Conservation (phyloP, 805 yeast species). For the Wilhelminamyces savonicus region DNA sequence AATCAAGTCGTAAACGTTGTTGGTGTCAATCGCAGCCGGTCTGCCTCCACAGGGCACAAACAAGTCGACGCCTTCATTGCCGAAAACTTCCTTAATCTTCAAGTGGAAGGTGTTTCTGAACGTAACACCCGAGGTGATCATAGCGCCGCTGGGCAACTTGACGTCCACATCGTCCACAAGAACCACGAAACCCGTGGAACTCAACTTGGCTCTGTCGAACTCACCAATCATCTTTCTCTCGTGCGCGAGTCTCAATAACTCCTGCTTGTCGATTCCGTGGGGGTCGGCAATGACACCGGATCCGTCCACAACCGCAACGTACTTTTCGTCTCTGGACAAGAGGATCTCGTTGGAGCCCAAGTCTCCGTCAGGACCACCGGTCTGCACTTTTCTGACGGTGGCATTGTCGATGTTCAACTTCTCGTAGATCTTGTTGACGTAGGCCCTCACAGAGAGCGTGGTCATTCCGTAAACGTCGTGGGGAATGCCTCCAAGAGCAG, state of each 20-base stretch:
- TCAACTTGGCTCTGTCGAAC: slow-evolving; percentile 62
- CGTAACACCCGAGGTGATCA: slow-evolving; percentile 75
- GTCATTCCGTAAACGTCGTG: slow-evolving; percentile 99
- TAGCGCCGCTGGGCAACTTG: slow-evolving; percentile 67
- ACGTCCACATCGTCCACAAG: slow-evolving; percentile 81
- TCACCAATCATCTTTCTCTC: slow-evolving; percentile 67
- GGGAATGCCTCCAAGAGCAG: slow-evolving; percentile 92
- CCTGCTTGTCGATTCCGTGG: slow-evolving; percentile 75
- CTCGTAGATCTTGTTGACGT: slow-evolving; percentile 80
- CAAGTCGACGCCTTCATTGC: slow-evolving; percentile 58
- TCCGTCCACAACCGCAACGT: slow-evolving; percentile 90
- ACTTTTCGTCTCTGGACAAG: slow-evolving; percentile 74
- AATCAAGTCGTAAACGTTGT: slow-evolving; percentile 67
- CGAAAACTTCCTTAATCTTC: slow-evolving; percentile 56
- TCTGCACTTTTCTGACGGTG: slow-evolving; percentile 74
- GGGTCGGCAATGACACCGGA: slow-evolving; percentile 94
- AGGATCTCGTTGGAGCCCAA: slow-evolving; percentile 93
- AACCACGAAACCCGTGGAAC: slow-evolving; percentile 72
- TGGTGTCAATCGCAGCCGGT: slow-evolving; percentile 90
- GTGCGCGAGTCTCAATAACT: slow-evolving; percentile 72
- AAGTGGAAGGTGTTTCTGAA: slow-evolving; percentile 91
- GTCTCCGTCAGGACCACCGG: slow-evolving; percentile 99
- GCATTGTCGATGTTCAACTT: slow-evolving; percentile 58
- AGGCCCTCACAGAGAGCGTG: slow-evolving; percentile 86
- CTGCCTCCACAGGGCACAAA: slow-evolving; percentile 99